Base-by-base conservation (phyloP, 768 basidiomycete genomes). In the Suillus occidentalis region DNA sequence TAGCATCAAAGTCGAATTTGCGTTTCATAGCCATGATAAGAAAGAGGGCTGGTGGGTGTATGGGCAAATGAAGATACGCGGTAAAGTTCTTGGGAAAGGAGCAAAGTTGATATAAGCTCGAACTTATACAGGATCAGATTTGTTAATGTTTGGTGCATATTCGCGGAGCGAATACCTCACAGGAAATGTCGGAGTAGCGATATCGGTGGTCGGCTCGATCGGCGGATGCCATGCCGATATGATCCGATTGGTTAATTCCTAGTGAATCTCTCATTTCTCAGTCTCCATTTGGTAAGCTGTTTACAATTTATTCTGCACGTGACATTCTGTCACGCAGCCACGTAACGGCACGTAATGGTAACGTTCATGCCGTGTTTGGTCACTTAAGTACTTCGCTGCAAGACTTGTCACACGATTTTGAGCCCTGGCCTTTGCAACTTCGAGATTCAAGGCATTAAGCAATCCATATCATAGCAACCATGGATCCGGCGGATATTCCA, bases 21-120 rank as follows among this genome's bases (percentile, higher is more conserved):
- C 92, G 85, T 76, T 94, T 94, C 73, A 91, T 67, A 49, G 87
- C 81, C 90, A 92, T 93, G 60, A 3, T 55, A 34, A 13, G 3
- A 58, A 56, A 64, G 58, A 52, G 60, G 10, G 3, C 12, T 55
- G 18, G 72, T 63, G 49, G 61, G 49, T 43, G 40, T 36, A 67
- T 62, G 63, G 34, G 56, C 45, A 61, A 64, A 37, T 56, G 49
- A 34, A 49, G 57, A 63, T 63, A 43, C 53, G 63, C 62, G 62
- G 7, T 34, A 37, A 61, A 65, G 65, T 67, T 63, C 65, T 73
- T 77, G 69, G 66, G 72, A 75, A 70, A 72, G 71, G 65, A 71
- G 66, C 20, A 39, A 13, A 6, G 25, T 55, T 12, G 56, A 61
- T 65, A 22, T 72, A 64, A 72, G 73, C 73, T 65, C 65, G 31